Percentiles rank a stretch among this genome's conserved stretches.
Conservation (phyloP, 2,329 filamentous ascomycete species). For the Thelonectria olida region DNA sequence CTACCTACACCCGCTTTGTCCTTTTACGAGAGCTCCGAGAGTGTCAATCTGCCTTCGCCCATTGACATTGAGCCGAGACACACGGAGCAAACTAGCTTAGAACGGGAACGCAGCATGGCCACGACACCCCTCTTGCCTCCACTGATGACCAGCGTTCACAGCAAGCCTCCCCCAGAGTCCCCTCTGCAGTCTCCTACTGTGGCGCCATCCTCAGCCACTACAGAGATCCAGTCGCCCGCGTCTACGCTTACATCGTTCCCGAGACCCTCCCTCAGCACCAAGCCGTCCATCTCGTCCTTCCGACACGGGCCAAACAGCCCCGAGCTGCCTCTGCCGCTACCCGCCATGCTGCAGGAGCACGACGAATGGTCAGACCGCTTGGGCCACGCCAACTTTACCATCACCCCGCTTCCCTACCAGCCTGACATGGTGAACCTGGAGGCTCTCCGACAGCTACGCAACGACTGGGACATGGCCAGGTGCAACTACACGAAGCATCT, state of each 20-base stretch:
- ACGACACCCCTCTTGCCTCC: conserved; percentile 89
- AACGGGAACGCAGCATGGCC: conserved; percentile 68
- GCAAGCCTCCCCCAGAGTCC: conserved; percentile 71
- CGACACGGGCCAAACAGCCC: conserved; percentile 69
- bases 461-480: conserved; percentile 85
- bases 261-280: conserved; percentile 76
- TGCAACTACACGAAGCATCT: conserved; percentile 91
- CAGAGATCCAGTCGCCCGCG: conserved; percentile 49
- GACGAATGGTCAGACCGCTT: conserved; percentile 88
- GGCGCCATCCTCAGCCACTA: conserved; percentile 60
- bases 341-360: conserved; percentile 72
- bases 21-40: conserved; percentile 68
- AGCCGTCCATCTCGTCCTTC: conserved; percentile 82
- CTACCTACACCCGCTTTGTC: conserved; percentile 72
- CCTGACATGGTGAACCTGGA: conserved; percentile 70
- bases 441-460: conserved; percentile 69
- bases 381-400: conserved; percentile 93
- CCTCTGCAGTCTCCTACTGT: conserved; percentile 88
- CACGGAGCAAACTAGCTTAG: conserved; percentile 59
- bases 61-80: conserved; percentile 40
- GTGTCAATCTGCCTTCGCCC: conserved; percentile 60
- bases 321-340: conserved; percentile 63
- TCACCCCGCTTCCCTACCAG: conserved; percentile 81
- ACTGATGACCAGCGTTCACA: conserved; percentile 70
- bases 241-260: conserved; percentile 58